phyloP scores from a whole-genome alignment of 208 protist species.

The Angomonas ambiguus region DNA sequence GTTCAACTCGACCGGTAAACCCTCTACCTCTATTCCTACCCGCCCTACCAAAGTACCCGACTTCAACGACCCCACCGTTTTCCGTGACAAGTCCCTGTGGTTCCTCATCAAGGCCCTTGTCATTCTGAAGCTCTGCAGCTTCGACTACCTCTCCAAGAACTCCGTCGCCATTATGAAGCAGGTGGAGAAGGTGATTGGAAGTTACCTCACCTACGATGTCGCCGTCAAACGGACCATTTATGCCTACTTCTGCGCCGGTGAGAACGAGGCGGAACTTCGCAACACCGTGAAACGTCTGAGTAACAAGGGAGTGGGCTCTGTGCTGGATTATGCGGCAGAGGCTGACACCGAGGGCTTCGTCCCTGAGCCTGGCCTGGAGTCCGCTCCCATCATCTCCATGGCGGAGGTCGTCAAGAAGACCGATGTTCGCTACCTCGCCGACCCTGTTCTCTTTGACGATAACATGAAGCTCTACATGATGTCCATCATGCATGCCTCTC shows the following conservation, averaged over 20 bases:
- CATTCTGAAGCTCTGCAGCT: constrained; percentile 67
- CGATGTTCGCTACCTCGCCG: constrained; percentile 64
- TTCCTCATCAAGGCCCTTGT: constrained; percentile 72
- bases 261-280: constrained; percentile 82
- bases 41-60: constrained; percentile 18
- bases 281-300: constrained; percentile 68
- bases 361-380: constrained; percentile 41
- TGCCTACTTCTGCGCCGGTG: constrained; percentile 93
- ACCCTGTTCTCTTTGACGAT: constrained; percentile 71
- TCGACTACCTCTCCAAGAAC: constrained; percentile 66
- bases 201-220: constrained; percentile 64
- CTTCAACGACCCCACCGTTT: constrained; percentile 64
- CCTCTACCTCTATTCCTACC: neutral
- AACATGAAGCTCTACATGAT: constrained; percentile 93
- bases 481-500: constrained; percentile 82
- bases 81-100: constrained; percentile 56
- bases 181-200: constrained; percentile 66
- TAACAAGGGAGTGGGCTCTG: constrained; percentile 73
- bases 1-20: neutral
- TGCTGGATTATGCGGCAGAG: constrained; percentile 96
- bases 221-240: constrained; percentile 91
- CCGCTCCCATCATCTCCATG: constrained; percentile 71
- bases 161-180: constrained; percentile 68
- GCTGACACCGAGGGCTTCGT: constrained; percentile 74
- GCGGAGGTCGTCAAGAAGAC: constrained; percentile 50